These are phyloP conservation scores for Petunia hybrid DNA, from an alignment of 305 asterid species.

Conservation along the genomic window DNA sequence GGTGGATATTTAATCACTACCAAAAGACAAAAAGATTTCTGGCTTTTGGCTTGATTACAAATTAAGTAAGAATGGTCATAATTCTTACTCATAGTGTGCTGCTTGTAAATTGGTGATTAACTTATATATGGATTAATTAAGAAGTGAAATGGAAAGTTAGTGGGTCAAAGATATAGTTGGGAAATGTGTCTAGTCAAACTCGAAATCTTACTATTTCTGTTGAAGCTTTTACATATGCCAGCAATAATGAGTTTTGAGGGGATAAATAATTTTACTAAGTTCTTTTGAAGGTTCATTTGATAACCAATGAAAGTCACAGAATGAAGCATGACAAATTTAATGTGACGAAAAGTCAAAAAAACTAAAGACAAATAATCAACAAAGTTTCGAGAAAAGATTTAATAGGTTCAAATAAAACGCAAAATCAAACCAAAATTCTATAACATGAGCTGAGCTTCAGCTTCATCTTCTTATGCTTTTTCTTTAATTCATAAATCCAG, in stretches of 20 bases:
- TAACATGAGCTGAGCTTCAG: too few species aligned
- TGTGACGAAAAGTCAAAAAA: too few species aligned
- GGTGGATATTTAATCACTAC: slow-evolving; percentile 86
- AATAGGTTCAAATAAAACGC: too few species aligned
- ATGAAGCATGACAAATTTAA: too few species aligned
- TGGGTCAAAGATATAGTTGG: slow-evolving; percentile 9
- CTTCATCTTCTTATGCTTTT: too few species aligned
- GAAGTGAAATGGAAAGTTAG: neutral
- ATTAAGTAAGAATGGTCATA: neutral
- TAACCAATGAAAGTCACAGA: too few species aligned
- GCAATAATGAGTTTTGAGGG: neutral
- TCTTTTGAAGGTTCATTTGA: too few species aligned
- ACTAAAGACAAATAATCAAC: too few species aligned
- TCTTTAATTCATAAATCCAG: too few species aligned
- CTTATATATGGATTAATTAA: neutral
- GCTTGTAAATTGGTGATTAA: neutral
- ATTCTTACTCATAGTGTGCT: neutral
- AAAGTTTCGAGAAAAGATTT: too few species aligned
- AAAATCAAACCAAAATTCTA: too few species aligned
- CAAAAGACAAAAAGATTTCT: slow-evolving; percentile 71
- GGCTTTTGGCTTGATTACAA: slow-evolving; percentile 72
- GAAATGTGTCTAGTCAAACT: neutral
- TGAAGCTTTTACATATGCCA: neutral
- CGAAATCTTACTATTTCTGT: neutral
- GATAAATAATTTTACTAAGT: too few species aligned